A percentile compares a stretch with the other conserved stretches of the same genome.
Evolutionary conservation across 345 rosid species (phyloP).

Genomic region (Syzygium aqueum): DNA sequence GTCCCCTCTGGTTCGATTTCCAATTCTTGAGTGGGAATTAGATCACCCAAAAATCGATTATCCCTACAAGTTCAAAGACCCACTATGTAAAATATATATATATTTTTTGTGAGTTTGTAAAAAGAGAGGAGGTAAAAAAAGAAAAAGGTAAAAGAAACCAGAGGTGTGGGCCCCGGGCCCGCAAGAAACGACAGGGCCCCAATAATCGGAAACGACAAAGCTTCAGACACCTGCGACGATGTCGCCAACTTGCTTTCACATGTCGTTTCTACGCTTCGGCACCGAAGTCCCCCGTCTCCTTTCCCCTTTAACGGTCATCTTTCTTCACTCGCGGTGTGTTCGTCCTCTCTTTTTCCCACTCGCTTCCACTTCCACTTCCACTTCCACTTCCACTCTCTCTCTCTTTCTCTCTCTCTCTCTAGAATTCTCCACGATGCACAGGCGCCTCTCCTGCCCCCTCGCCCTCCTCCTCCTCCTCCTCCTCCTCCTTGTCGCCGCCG

Average conservation of each 20-base stretch:
- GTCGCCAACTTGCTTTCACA: not conserved
- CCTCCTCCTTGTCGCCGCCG: not conserved
- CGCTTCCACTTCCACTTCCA: not conserved
- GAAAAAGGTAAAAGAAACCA: not conserved
- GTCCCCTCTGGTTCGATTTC: too few species aligned
- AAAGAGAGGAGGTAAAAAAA: not conserved
- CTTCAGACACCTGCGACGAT: not conserved
- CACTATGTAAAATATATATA: not conserved
- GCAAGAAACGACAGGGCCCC: not conserved
- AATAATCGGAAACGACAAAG: not conserved
- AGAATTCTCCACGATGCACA: not conserved
- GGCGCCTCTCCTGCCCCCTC: not conserved
- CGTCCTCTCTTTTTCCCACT: not conserved
- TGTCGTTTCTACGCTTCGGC: not conserved
- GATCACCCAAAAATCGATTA: too few species aligned
- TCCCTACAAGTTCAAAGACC: not conserved
- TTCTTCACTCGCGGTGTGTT: not conserved
- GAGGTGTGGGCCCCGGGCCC: not conserved
- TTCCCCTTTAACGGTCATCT: not conserved
- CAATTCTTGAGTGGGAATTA: too few species aligned
- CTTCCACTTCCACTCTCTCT: not conserved
- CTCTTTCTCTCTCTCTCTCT: slow-evolving; percentile 4
- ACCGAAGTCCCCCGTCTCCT: not conserved
- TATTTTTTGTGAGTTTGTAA: not conserved
- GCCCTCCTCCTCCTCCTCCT: slow-evolving; percentile 10